Conservation (phyloP, 768 basidiomycete genomes). For the Trametes maxima region DNA sequence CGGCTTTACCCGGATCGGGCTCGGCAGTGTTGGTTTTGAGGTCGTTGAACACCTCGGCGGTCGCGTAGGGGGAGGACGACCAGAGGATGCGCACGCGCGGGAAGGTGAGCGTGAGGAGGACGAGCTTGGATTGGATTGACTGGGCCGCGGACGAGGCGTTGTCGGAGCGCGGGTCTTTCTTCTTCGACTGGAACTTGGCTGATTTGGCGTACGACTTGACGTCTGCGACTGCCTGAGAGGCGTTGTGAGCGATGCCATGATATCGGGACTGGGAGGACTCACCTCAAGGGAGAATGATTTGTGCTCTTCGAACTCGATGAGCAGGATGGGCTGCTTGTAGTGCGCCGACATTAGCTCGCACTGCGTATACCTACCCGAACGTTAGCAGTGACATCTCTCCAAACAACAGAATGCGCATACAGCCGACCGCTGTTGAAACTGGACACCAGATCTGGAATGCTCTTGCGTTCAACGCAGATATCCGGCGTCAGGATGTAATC, state of each 20-base stretch:
- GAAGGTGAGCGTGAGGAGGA: constrained; percentile 85
- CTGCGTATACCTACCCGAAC: constrained; percentile 79
- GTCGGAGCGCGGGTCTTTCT: constrained; percentile 39
- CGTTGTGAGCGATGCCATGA: background rate
- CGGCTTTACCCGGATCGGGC: constrained; percentile 77
- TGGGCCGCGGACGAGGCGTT: constrained; percentile 44
- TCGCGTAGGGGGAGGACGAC: constrained; percentile 95
- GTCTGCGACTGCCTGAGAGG: constrained; percentile 59
- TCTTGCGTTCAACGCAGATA: constrained; percentile 96
- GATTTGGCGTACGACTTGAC: constrained; percentile 69
- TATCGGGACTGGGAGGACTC: constrained; percentile 14
- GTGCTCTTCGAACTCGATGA: constrained; percentile 98
- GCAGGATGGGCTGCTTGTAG: constrained; percentile 89
- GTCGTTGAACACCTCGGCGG: constrained; percentile 89
- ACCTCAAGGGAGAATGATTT: constrained; percentile 93
- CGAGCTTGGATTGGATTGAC: constrained; percentile 88
- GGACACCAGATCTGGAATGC: constrained; percentile 86
- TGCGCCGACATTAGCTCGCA: constrained; percentile 97
- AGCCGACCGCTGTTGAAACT: constrained; percentile 93
- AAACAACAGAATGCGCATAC: constrained; percentile 51
- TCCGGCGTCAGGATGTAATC: constrained; percentile 96
- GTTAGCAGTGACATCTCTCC: background rate
- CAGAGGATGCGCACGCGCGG: constrained; percentile 94
- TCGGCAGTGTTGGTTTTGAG: constrained; percentile 80
- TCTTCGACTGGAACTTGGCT: constrained; percentile 58